These are phyloP conservation scores for Pythium aristosporum DNA, from an alignment of 352 stramenopile genomes.

Conservation along the genomic window DNA sequence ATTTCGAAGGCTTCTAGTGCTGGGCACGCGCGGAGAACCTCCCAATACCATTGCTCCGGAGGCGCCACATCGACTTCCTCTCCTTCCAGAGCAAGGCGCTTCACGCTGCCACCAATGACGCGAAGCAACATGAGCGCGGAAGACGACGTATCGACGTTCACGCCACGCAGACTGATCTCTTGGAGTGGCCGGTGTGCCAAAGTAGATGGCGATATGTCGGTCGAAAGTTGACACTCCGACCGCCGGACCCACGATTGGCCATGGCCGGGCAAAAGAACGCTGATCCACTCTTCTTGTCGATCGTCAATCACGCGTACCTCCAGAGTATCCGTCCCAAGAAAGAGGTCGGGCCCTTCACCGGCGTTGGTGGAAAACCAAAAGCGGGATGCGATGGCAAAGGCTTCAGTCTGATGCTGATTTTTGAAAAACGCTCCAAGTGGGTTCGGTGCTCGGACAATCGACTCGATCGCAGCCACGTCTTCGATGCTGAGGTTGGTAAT, in stretches of 20 bases:
- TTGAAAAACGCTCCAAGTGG: no score
- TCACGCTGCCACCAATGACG: not conserved
- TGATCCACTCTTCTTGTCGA: not conserved
- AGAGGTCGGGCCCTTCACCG: not conserved
- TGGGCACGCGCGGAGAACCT: not conserved
- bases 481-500: no score
- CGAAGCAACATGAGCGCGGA: not conserved
- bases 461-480: no score
- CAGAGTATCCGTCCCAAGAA: not conserved
- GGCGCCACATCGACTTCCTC: not conserved
- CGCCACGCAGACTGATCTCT: not conserved
- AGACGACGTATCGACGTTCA: not conserved
- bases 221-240: not conserved
- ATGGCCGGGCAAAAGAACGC: not conserved
- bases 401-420: no score
- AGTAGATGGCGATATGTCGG: not conserved
- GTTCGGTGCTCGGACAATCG: no score
- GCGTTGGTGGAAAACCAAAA: no score
- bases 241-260: not conserved
- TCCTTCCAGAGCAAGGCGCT: not conserved
- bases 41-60: not conserved
- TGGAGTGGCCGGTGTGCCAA: not conserved
- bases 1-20: not conserved
- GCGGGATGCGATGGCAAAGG: no score
- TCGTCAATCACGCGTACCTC: not conserved